Conservation (phyloP, 2,329 filamentous ascomycete species). For the Colletotrichum paranaense region DNA sequence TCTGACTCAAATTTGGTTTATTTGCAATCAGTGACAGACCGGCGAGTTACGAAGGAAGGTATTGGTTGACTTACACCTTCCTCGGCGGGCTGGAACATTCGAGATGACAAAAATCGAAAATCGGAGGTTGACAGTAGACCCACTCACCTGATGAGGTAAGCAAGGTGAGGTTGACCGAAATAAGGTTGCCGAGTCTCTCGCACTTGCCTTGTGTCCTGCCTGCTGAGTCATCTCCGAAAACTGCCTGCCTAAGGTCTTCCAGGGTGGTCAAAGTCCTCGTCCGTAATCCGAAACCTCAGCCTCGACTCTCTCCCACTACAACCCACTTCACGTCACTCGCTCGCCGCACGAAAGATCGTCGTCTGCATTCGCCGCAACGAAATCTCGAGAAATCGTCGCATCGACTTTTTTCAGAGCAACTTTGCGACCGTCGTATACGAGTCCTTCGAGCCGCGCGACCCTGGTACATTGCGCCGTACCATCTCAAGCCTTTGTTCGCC, state of each 20-base stretch:
- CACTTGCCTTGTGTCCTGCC: not conserved
- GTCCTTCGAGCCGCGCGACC: slow-evolving; percentile 49
- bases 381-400: slow-evolving; percentile 33
- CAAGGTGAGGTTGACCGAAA: not conserved
- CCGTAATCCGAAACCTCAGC: slow-evolving; percentile 25
- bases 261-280: slow-evolving; percentile 16
- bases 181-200: not conserved
- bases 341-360: slow-evolving; percentile 47
- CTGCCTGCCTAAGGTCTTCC: not conserved
- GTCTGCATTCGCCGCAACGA: slow-evolving; percentile 43
- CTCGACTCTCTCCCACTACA: slow-evolving; percentile 35
- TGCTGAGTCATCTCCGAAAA: slow-evolving; percentile 25
- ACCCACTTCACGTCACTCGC: slow-evolving; percentile 42
- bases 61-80: not conserved
- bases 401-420: slow-evolving; percentile 36
- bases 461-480: slow-evolving; percentile 36
- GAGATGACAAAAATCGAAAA: not conserved
- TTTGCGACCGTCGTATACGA: slow-evolving; percentile 37
- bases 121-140: not conserved
- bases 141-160: not conserved
- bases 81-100: not conserved
- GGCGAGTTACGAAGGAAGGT: not conserved
- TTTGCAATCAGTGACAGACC: not conserved
- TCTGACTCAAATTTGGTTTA: not conserved
- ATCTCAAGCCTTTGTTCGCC: slow-evolving; percentile 38